phyloP scores from a whole-genome alignment of 2,329 filamentous ascomycete species.

The Colletotrichum musicola region DNA sequence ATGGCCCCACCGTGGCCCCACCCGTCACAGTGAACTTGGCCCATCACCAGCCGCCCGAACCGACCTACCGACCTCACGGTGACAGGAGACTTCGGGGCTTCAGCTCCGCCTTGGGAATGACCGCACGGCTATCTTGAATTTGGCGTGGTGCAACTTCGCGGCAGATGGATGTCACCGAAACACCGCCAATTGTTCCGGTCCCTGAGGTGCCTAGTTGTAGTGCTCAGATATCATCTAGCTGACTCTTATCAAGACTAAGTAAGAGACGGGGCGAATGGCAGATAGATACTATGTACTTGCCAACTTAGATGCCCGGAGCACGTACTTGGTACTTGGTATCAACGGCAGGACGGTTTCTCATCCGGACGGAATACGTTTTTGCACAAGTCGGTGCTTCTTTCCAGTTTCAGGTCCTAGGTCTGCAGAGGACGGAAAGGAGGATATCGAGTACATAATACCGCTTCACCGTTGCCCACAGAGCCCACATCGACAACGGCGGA shows the following conservation, averaged over 20 bases:
- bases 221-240: not conserved
- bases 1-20: no score
- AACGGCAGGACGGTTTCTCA: constrained; percentile 6
- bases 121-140: not conserved
- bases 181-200: no score
- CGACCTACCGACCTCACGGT: constrained; percentile 14
- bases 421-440: no score
- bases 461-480: constrained; percentile 3
- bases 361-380: not conserved
- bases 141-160: not conserved
- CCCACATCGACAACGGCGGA: no score
- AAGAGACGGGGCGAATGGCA: not conserved
- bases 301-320: no score
- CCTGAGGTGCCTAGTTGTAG: no score
- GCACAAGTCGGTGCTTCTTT: no score
- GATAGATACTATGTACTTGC: not conserved
- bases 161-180: no score
- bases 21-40: no score
- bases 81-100: constrained; percentile 5
- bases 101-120: constrained; percentile 5
- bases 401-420: no score
- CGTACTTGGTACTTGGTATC: no score
- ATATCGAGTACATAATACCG: not conserved
- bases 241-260: not conserved
- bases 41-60: constrained; percentile 9